phyloP scores from a whole-genome alignment of 805 yeast genomes.

The Pichia gijzeniarum region DNA sequence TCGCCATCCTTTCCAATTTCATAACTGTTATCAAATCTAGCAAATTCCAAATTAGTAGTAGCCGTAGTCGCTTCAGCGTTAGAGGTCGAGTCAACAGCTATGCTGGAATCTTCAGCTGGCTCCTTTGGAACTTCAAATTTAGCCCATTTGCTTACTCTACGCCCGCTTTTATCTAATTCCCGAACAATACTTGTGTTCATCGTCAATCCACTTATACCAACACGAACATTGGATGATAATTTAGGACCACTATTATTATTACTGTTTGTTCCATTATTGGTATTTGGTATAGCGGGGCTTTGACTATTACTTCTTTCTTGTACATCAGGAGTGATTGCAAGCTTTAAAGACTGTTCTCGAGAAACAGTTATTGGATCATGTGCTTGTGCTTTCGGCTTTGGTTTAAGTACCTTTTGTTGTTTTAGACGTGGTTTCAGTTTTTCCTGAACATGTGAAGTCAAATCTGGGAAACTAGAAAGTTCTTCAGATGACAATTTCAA shows the following conservation, averaged over 20 bases:
- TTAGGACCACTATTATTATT: slow-evolving; percentile 2
- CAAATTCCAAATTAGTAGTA: background rate
- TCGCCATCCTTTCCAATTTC: background rate
- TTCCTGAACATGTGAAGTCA: slow-evolving; percentile 11
- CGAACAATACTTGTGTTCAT: slow-evolving; percentile 24
- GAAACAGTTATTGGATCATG: background rate
- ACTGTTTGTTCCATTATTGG: background rate
- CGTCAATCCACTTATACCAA: slow-evolving; percentile 21
- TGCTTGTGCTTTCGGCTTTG: slow-evolving; percentile 1
- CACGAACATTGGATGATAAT: slow-evolving; percentile 10
- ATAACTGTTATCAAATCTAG: background rate
- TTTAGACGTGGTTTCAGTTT: slow-evolving; percentile 4
- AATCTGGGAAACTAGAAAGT: slow-evolving; percentile 16
- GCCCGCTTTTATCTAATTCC: slow-evolving; percentile 22
- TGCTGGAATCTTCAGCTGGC: slow-evolving; percentile 13
- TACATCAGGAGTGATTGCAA: background rate
- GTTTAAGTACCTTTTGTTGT: background rate
- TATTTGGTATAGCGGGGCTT: background rate
- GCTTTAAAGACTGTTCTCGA: background rate
- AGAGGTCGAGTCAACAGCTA: background rate
- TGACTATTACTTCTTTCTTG: background rate
- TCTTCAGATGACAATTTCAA: slow-evolving; percentile 12
- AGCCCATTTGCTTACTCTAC: slow-evolving; percentile 9
- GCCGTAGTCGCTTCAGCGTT: background rate
- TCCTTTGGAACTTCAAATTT: background rate